Base-by-base conservation (phyloP, 306 rosid species). In the Senna tora region DNA sequence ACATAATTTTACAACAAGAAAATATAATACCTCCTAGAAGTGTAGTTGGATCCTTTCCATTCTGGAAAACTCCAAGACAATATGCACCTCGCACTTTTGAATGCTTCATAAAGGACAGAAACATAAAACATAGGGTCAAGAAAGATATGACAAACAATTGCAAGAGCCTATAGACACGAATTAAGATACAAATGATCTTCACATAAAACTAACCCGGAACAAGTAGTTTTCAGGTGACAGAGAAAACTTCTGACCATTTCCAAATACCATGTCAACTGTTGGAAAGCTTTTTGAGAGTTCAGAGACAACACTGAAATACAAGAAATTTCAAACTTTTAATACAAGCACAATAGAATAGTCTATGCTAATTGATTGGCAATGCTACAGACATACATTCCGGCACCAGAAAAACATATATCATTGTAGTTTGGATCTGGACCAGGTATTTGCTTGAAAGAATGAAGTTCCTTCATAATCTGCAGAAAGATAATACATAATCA, bases 151-250 rank as follows among this genome's bases (percentile, higher is more conserved):
- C 20, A 60, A 63, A 19, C 66, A 47, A 55, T 63, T 43, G 57
- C 1, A 51, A 53, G 45, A 25, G 46, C 58, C 42, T 20, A 33
- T 22, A 74, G 63, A 66, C 16, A 67, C 46, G 36, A 32, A 45
- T 28, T 71, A 74, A 53, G 69, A 65, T 52, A 65, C 59, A 28
- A 74, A 19, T 76, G 46, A 65, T 41, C 22, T 13, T 57, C 70
- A 41, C 56, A 49, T 10, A 66, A 43, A 68, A 86, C 92, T 82
- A 79, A 95, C 99, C 82, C 78, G 85, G 61, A 95, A 95, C 77
- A 95, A 79, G 84, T 95, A 91, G 82, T 95, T 95, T 84, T 95
- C 99, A 50, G 99, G 99, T 57, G 99, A 80, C 45, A 95, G 83
- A 43, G 89, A 80, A 15, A 91, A 55, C 82, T 91, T 91, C 51